Evolutionary conservation across 1,139 yeast species (phyloP).

Genomic region (Nakaseomyces bracarensis): DNA sequence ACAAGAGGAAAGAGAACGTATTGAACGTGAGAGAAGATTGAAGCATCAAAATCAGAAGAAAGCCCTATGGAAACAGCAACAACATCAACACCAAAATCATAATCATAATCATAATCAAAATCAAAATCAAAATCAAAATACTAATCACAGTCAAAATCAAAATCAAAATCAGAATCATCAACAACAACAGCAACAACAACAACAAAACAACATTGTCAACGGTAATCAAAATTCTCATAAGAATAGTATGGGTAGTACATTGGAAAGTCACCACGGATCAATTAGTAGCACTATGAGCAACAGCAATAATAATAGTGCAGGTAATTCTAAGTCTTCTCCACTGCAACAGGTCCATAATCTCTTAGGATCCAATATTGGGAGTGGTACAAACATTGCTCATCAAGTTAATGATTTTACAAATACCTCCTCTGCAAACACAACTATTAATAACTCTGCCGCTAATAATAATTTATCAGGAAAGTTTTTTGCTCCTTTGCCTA

Average conservation of each 20-base stretch:
- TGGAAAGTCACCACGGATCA: conserved; percentile 3
- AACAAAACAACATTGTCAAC: conserved; percentile 8
- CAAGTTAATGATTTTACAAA: neutral
- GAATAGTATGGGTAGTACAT: neutral
- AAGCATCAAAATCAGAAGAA: conserved; percentile 42
- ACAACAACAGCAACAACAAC: conserved; percentile 6
- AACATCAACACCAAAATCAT: neutral
- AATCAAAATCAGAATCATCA: neutral
- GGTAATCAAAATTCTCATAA: neutral
- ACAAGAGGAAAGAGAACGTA: conserved; percentile 83
- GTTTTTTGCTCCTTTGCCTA: conserved; percentile 5
- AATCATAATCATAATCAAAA: too few relatives aligned
- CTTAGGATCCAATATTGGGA: neutral
- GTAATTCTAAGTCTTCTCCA: conserved; percentile 4
- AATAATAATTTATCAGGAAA: neutral
- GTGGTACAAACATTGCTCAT: neutral
- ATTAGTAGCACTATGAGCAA: neutral
- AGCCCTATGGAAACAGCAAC: conserved; percentile 31
- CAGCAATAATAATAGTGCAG: neutral
- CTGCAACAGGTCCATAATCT: neutral
- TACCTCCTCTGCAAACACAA: neutral
- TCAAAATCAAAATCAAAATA: too few relatives aligned
- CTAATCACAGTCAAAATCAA: neutral
- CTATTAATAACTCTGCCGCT: neutral
- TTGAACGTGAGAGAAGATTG: conserved; percentile 79